Conservation (phyloP, 208 protist genomes). For the Herpetomonas samuelpessoai region DNA sequence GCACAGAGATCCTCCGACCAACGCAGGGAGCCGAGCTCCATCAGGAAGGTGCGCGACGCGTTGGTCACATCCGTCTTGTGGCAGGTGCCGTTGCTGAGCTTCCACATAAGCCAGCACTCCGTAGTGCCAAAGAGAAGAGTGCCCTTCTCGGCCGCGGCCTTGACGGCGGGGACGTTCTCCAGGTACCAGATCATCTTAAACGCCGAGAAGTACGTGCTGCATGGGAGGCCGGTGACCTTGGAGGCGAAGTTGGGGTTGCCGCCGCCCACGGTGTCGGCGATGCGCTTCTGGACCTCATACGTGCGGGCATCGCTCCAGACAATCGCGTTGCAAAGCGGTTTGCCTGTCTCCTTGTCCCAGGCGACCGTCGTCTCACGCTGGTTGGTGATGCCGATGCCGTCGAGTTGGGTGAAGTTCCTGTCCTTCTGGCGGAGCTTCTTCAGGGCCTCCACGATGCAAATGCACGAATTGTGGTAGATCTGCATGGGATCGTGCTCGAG, state of each 20-base stretch:
- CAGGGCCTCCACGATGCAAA: constrained; percentile 74
- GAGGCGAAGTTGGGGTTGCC: constrained; percentile 44
- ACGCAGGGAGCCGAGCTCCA: constrained; percentile 93
- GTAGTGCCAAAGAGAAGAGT: constrained; percentile 95
- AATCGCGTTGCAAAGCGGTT: constrained; percentile 96
- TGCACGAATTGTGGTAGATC: constrained; percentile 79
- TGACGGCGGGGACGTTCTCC: constrained; percentile 91
- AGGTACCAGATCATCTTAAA: constrained; percentile 97
- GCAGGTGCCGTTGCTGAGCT: constrained; percentile 76
- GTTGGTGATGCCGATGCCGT: constrained; percentile 97
- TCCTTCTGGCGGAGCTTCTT: constrained; percentile 38
- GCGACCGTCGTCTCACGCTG: constrained; percentile 98
- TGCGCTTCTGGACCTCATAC: constrained; percentile 36
- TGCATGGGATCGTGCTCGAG: constrained; percentile 95
- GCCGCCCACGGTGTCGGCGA: constrained; percentile 35
- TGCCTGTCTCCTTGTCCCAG: constrained; percentile 96
- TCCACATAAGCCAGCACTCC: constrained; percentile 98
- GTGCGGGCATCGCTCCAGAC: constrained; percentile 92
- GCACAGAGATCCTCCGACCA: constrained; percentile 93
- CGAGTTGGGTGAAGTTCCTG: constrained; percentile 42
- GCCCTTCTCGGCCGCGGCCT: constrained; percentile 58
- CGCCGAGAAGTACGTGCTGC: constrained; percentile 97
- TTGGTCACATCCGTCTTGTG: constrained; percentile 98
- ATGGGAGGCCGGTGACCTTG: constrained; percentile 87
- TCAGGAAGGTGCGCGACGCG: constrained; percentile 97